Evolutionary conservation across 164 flowering plant species (phyloP).

Genomic region (Sextonia rubra): DNA sequence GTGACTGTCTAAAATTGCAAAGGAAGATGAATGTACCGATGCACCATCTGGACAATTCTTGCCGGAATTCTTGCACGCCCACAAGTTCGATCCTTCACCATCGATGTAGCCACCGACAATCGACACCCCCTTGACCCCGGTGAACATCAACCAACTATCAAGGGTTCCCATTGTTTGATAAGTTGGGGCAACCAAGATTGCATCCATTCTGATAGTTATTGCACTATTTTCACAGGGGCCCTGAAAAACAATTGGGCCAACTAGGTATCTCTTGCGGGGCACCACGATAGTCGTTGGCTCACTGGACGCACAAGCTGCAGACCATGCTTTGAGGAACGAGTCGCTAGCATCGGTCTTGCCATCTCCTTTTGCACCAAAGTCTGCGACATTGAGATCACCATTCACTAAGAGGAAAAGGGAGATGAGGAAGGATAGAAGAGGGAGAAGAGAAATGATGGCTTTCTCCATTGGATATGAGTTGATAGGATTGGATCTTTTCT

Average conservation of each 20-base stretch:
- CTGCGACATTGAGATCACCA: constrained; percentile 11
- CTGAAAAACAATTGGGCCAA: constrained; percentile 9
- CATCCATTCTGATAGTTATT: constrained; percentile 21
- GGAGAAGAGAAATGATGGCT: neutral
- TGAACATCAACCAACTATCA: constrained; percentile 48
- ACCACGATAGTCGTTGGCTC: constrained; percentile 15
- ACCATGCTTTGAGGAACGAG: constrained; percentile 31
- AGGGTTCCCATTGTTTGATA: constrained; percentile 14
- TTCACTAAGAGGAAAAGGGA: neutral
- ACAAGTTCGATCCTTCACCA: constrained; percentile 36
- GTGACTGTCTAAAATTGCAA: neutral
- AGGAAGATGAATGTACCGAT: constrained; percentile 13
- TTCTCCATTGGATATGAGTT: neutral
- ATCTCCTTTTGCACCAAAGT: constrained; percentile 30
- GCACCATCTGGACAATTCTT: constrained; percentile 22
- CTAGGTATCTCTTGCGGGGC: constrained; percentile 23
- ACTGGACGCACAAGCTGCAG: constrained; percentile 20
- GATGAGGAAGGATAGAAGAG: neutral
- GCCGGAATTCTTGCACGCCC: constrained; percentile 38
- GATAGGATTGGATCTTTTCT: neutral
- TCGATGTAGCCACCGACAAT: constrained; percentile 51
- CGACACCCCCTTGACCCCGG: constrained; percentile 19
- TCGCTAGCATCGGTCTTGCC: constrained; percentile 26
- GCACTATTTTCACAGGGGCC: constrained; percentile 18
- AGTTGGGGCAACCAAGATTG: constrained; percentile 28